phyloP scores from a whole-genome alignment of 805 yeast species.

The Yamadazyma olivae region DNA sequence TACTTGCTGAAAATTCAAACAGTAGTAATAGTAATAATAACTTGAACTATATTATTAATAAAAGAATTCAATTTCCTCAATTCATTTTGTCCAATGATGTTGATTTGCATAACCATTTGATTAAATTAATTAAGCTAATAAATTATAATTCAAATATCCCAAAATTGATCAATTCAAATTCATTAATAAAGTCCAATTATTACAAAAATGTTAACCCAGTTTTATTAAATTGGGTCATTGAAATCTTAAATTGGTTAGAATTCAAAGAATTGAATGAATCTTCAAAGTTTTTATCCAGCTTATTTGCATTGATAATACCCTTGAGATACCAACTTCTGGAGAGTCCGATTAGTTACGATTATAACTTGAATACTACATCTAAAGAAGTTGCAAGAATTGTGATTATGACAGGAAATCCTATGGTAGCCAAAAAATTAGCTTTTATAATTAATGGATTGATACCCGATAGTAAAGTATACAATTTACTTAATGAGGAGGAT shows the following conservation, averaged over 20 bases:
- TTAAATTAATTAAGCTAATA: slow-evolving; percentile 34
- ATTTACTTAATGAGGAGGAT: slow-evolving; percentile 2
- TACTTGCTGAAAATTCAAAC: slow-evolving; percentile 13
- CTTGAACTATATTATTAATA: slow-evolving; percentile 18
- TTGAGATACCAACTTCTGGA: slow-evolving; percentile 29
- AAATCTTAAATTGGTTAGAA: slow-evolving; percentile 53
- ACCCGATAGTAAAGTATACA: slow-evolving; percentile 28
- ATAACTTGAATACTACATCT: slow-evolving; percentile 16
- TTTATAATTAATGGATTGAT: slow-evolving; percentile 52
- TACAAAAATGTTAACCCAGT: slow-evolving; percentile 25
- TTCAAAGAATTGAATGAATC: slow-evolving; percentile 38
- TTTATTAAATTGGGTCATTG: slow-evolving; percentile 50
- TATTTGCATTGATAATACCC: slow-evolving; percentile 45
- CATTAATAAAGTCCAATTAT: slow-evolving; percentile 27
- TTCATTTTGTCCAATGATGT: slow-evolving; percentile 40
- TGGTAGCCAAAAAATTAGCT: slow-evolving; percentile 56
- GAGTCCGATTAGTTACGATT: slow-evolving; percentile 26
- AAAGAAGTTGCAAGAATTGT: slow-evolving; percentile 47
- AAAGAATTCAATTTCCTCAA: slow-evolving; percentile 35
- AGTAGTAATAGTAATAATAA: slow-evolving; percentile 16
- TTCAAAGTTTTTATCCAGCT: slow-evolving; percentile 44
- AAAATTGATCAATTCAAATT: slow-evolving; percentile 39
- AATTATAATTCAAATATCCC: slow-evolving; percentile 44
- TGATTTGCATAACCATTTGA: slow-evolving; percentile 39
- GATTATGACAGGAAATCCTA: slow-evolving; percentile 57